phyloP scores from a whole-genome alignment of 164 flowering plant genomes.

The Berberis thunbergii region DNA sequence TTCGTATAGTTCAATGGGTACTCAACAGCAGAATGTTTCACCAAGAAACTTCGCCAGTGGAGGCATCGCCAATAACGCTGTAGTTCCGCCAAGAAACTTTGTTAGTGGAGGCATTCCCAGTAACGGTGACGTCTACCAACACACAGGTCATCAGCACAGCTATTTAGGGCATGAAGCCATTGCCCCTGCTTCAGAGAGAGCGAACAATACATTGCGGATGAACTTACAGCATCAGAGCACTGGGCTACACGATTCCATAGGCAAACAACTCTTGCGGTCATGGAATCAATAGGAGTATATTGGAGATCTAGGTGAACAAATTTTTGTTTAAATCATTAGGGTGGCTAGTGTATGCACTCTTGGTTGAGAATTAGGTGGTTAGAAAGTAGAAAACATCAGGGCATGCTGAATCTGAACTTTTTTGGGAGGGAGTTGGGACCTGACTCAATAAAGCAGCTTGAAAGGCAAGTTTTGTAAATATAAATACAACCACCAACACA shows the following conservation, averaged over 20 bases:
- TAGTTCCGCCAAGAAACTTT: neutral
- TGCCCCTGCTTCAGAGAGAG: slow-evolving; percentile 19
- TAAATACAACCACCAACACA: no score
- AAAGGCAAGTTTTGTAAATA: no score
- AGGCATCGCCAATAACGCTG: no score
- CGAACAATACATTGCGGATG: slow-evolving; percentile 50
- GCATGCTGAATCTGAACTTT: no score
- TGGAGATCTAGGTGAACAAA: no score
- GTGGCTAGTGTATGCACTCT: no score
- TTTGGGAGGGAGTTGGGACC: no score
- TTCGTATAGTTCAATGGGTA: slow-evolving; percentile 19
- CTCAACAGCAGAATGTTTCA: slow-evolving; percentile 20
- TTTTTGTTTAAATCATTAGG: no score
- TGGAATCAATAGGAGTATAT: slow-evolving; percentile 47
- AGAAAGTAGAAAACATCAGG: no score
- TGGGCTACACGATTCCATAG: slow-evolving; percentile 43
- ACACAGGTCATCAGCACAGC: slow-evolving; percentile 30
- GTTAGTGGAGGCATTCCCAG: slow-evolving; percentile 25
- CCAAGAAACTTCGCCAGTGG: no score
- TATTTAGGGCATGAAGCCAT: slow-evolving; percentile 33
- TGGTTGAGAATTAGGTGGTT: no score
- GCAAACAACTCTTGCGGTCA: slow-evolving; percentile 52
- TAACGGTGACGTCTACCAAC: slow-evolving; percentile 25
- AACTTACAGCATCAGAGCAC: slow-evolving; percentile 44
- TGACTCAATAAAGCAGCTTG: no score